Conservation (phyloP, 2,329 filamentous ascomycete species). For the Cladophialophora immunda region DNA sequence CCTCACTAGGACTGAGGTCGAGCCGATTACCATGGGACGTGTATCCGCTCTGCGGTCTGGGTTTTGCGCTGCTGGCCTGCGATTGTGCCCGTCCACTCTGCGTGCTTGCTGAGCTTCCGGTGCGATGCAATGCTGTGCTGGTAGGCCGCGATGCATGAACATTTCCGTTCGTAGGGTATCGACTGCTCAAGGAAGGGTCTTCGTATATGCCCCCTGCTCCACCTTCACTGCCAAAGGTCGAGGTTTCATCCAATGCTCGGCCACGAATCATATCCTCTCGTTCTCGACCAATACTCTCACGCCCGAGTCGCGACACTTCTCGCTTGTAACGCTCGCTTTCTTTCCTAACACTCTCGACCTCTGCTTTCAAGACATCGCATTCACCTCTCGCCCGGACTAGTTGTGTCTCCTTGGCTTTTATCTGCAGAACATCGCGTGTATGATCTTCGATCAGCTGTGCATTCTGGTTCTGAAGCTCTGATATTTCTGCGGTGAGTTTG, state of each 20-base stretch:
- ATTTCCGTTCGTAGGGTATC: constrained; percentile 40
- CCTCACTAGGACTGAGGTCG: constrained; percentile 68
- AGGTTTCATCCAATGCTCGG: constrained; percentile 53
- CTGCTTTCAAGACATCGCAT: constrained; percentile 85
- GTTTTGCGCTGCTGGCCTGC: constrained; percentile 23
- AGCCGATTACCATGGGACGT: constrained; percentile 22
- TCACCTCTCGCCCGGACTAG: constrained; percentile 91
- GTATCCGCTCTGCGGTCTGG: constrained; percentile 49
- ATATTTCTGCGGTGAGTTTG: constrained; percentile 83
- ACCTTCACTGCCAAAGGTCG: constrained; percentile 54
- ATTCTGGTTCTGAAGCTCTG: constrained; percentile 96
- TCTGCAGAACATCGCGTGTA: constrained; percentile 90
- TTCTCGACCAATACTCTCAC: constrained; percentile 49
- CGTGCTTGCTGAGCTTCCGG: constrained; percentile 38
- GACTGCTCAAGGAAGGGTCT: constrained; percentile 41
- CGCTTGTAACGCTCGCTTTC: constrained; percentile 95
- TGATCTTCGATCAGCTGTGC: constrained; percentile 97
- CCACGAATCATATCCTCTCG: constrained; percentile 39
- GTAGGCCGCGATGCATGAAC: constrained; percentile 29
- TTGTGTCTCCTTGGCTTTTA: constrained; percentile 98
- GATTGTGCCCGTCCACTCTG: constrained; percentile 27
- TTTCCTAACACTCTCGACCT: constrained; percentile 81
- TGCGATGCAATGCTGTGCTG: constrained; percentile 38
- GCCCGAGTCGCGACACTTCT: constrained; percentile 69
- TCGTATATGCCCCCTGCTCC: constrained; percentile 51